A percentile compares a stretch with the other conserved stretches of the same genome.
Conservation (phyloP, 495 filamentous ascomycete species). For the Penicillium turbatum region DNA sequence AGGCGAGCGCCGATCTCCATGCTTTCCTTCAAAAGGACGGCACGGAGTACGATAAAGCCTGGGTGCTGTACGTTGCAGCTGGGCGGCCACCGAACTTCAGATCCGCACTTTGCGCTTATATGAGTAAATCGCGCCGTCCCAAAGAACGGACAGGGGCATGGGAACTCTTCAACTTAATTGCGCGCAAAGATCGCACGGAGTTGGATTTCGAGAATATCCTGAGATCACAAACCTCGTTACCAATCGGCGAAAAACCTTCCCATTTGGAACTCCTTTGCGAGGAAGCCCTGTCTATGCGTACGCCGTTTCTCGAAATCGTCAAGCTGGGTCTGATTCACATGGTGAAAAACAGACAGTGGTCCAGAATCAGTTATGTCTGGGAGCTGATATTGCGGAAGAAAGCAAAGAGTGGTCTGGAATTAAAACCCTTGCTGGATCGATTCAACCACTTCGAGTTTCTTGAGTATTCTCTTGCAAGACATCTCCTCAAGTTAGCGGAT, state of each 20-base stretch:
- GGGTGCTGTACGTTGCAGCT: conserved; percentile 33
- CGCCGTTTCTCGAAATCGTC: conserved; percentile 16
- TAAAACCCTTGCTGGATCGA: neutral
- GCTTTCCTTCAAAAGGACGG: conserved; percentile 17
- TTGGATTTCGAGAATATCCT: conserved; percentile 38
- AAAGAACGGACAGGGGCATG: conserved; percentile 38
- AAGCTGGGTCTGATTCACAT: conserved; percentile 30
- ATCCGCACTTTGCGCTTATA: conserved; percentile 33
- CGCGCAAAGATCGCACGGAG: conserved; percentile 22
- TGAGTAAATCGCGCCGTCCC: conserved; percentile 31
- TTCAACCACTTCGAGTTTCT: neutral
- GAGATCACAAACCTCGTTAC: conserved; percentile 22
- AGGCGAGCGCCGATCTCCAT: conserved; percentile 16
- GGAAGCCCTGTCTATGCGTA: conserved; percentile 24
- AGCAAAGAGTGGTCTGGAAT: neutral
- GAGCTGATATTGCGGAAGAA: neutral
- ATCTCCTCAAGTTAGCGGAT: neutral
- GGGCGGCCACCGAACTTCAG: conserved; percentile 25
- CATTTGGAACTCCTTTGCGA: conserved; percentile 25
- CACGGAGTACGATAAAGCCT: conserved; percentile 31
- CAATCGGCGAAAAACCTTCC: conserved; percentile 10
- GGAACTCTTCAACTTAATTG: conserved; percentile 39
- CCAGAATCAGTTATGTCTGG: conserved; percentile 8
- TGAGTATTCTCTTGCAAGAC: neutral
- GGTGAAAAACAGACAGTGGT: conserved; percentile 37